Evolutionary conservation across 106 monocot species (phyloP), one percentile per base, ranked within the genome.

Genomic region (Apostasia shenzhenica): DNA sequence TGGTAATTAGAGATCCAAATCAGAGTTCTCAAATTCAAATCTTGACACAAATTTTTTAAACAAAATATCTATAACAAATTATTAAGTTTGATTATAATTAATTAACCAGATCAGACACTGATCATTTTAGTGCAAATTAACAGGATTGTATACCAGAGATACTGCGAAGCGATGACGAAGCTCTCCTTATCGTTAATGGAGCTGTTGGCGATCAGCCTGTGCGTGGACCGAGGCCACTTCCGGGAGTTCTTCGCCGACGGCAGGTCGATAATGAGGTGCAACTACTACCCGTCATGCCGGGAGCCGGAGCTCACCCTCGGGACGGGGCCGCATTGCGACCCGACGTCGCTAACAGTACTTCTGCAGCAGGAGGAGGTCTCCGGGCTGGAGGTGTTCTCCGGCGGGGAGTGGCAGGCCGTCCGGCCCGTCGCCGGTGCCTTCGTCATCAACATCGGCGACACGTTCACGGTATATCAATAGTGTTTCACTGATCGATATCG

Each of bases 361-460:
- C 26, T 26, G 26, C 79, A 75, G n/a, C 79, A 75, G n/a, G 83
- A 83, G 61, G 55, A 79, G 48, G 83, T 83, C 8, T 71, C 54
- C 0, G 83, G 83, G 11, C 79, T 83, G 37, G 71, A 83, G 75
- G 79, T 83, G 10, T 76, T 83, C 45, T n/a, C 55, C 45, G 83
- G 64, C 43, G 61, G 13, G 9, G 13, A 48, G 38, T 83, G 83
- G 83, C 75, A 54, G 2, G 66, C 71, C 6, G 54, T 83, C 56
- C 57, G 52, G 5, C 79, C 83, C 11, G 57, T 79, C 2, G 54
- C 4, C 43, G 75, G 64, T 44, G 83, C 79, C 2, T 54, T 83
- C n/a, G 83, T 83, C 26, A 79, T 83, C 68, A 83, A 83, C 75
- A 79, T 83, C 51, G 83, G 83, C 3, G 83, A 83, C 62, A 83